Conservation (phyloP, 139 green algal genomes). For the Parachlorella kessleri region DNA sequence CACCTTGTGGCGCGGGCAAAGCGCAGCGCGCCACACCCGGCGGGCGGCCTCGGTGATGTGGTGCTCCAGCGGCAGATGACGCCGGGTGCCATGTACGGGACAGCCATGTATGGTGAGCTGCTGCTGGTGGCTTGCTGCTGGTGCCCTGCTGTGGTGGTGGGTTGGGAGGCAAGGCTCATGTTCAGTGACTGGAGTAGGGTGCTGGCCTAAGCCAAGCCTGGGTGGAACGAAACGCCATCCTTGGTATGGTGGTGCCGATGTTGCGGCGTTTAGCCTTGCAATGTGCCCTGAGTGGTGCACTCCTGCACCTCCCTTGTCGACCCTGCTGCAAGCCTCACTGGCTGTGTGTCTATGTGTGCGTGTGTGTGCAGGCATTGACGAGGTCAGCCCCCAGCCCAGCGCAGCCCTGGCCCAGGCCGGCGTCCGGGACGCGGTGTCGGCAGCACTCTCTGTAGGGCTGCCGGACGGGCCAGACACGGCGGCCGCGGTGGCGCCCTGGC, state of each 20-base stretch:
- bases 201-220: no score
- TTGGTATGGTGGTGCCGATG: no score
- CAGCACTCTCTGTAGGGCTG: constrained; percentile 23
- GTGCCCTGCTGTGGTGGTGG: no score
- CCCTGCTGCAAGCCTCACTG: no score
- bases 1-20: constrained; percentile 26
- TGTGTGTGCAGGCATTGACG: background rate
- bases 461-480: background rate
- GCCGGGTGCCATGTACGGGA: background rate
- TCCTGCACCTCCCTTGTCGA: no score
- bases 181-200: no score
- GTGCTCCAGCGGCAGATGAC: background rate
- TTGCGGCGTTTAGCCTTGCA: no score
- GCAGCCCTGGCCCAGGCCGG: background rate
- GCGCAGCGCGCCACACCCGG: constrained; percentile 18
- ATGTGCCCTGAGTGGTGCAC: no score
- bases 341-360: no score
- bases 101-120: background rate
- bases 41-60: background rate
- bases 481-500: constrained; percentile 56
- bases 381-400: background rate
- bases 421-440: constrained; percentile 24
- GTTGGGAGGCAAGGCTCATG: no score
- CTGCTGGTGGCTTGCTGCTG: no score
- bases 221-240: no score